Percentiles rank a stretch among this genome's conserved stretches.
Conservation (phyloP, 169 alveolate species). For the Plasmodium berghei region DNA sequence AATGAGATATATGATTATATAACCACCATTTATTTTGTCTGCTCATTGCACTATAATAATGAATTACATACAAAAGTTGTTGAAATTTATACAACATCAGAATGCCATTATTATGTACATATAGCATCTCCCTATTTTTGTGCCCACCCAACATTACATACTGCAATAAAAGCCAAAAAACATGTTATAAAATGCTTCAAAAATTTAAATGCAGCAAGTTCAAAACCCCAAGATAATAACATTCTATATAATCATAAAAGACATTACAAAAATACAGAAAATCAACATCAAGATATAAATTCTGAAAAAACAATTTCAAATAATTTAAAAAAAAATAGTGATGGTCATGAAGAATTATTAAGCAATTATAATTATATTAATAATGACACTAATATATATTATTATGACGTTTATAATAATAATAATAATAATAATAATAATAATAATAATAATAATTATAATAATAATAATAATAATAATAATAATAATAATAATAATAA, state of each 20-base stretch:
- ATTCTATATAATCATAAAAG: background rate
- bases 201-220: slow-evolving; percentile 68
- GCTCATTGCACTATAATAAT: slow-evolving; percentile 59
- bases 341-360: background rate
- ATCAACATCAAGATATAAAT: background rate
- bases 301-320: background rate
- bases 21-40: slow-evolving; percentile 72
- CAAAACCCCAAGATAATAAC: slow-evolving; percentile 7
- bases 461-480: slow-evolving; percentile 37
- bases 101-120: slow-evolving; percentile 75
- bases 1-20: slow-evolving; percentile 44
- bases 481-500: slow-evolving; percentile 26
- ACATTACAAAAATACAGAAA: background rate
- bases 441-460: slow-evolving; percentile 20
- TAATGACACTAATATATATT: slow-evolving; percentile 29
- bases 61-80: slow-evolving; percentile 48
- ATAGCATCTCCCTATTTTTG: slow-evolving; percentile 61
- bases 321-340: background rate
- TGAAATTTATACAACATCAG: slow-evolving; percentile 61
- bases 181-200: slow-evolving; percentile 55
- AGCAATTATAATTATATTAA: slow-evolving; percentile 37
- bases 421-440: slow-evolving; percentile 18
- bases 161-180: slow-evolving; percentile 26
- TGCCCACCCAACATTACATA: slow-evolving; percentile 72
- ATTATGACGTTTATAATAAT: slow-evolving; percentile 21